Conservation (phyloP, 192 early-diverging fungal genomes). For the Backusella psychrophila region DNA sequence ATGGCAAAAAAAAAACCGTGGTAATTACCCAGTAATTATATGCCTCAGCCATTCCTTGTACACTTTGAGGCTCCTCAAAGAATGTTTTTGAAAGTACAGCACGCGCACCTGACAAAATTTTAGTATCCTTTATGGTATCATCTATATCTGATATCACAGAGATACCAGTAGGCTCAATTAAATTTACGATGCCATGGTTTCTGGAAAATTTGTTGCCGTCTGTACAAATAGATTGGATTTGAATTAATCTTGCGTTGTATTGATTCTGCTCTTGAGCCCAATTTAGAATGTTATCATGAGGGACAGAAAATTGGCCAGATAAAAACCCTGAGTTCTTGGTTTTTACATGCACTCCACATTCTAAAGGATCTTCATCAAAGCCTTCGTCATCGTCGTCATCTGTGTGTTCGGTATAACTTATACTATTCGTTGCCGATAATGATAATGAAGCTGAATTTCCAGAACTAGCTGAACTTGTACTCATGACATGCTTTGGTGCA, state of each 20-base stretch:
- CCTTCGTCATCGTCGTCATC: background rate
- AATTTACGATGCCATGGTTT: slow-evolving; percentile 40
- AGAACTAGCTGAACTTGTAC: background rate
- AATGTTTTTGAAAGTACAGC: slow-evolving; percentile 63
- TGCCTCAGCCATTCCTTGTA: slow-evolving; percentile 48
- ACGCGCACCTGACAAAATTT: slow-evolving; percentile 65
- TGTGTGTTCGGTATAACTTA: background rate
- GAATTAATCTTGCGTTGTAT: slow-evolving; percentile 14
- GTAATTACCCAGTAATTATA: slow-evolving; percentile 45
- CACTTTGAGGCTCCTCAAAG: slow-evolving; percentile 45
- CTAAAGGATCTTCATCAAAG: background rate
- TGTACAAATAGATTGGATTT: slow-evolving; percentile 17
- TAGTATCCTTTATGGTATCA: slow-evolving; percentile 89
- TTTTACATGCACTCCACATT: background rate
- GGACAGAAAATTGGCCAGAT: slow-evolving; percentile 41
- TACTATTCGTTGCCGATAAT: background rate
- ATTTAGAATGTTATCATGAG: slow-evolving; percentile 18
- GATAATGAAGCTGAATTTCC: background rate
- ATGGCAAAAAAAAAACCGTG: background rate
- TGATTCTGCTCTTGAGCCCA: slow-evolving; percentile 36
- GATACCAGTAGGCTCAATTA: slow-evolving; percentile 68
- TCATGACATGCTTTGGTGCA: background rate
- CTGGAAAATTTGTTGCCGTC: slow-evolving; percentile 30
- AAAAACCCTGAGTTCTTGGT: slow-evolving; percentile 24
- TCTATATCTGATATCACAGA: slow-evolving; percentile 87